These are phyloP conservation scores for Fusarium tupiense DNA, from an alignment of 2,329 filamentous ascomycete genomes.

Conservation along the genomic window DNA sequence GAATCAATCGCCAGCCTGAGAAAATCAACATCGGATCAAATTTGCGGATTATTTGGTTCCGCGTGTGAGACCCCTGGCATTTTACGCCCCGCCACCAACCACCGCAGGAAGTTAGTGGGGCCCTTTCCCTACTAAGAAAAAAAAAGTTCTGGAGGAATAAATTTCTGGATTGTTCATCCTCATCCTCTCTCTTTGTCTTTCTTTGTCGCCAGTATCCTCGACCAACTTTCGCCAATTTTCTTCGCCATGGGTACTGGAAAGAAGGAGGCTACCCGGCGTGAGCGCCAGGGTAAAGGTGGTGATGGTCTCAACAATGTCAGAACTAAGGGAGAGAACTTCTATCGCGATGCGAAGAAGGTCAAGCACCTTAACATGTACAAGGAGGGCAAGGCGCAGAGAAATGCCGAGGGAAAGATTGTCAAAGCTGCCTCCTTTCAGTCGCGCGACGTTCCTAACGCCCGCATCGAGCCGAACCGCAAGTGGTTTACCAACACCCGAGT, in stretches of 20 bases:
- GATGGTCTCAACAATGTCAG: slow-evolving; percentile 94
- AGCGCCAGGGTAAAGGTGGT: slow-evolving; percentile 83
- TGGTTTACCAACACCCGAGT: slow-evolving; percentile 96
- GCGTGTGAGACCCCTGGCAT: slow-evolving; percentile 16
- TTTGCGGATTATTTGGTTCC: slow-evolving; percentile 41
- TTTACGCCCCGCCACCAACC: slow-evolving; percentile 38
- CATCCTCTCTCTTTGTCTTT: slow-evolving; percentile 27
- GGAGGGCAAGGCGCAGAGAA: slow-evolving; percentile 83
- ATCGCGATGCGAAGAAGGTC: slow-evolving; percentile 85
- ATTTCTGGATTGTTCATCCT: slow-evolving; percentile 38
- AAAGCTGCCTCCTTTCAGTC: slow-evolving; percentile 88
- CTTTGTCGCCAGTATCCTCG: slow-evolving; percentile 32
- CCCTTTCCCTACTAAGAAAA: slow-evolving; percentile 35
- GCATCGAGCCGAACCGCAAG: slow-evolving; percentile 94
- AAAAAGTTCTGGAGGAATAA: slow-evolving; percentile 42
- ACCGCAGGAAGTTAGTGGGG: slow-evolving; percentile 39
- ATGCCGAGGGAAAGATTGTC: slow-evolving; percentile 84
- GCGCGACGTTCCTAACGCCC: slow-evolving; percentile 80
- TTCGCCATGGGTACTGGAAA: slow-evolving; percentile 84
- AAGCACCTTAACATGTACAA: slow-evolving; percentile 92
- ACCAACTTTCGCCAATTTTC: slow-evolving; percentile 36
- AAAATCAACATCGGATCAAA: slow-evolving; percentile 40
- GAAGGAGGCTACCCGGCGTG: slow-evolving; percentile 86
- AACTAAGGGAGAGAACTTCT: slow-evolving; percentile 98
- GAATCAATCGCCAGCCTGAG: slow-evolving; percentile 15